These are phyloP conservation scores for Neurospora sp. DNA, from an alignment of 495 filamentous ascomycete genomes.

Conservation along the genomic window DNA sequence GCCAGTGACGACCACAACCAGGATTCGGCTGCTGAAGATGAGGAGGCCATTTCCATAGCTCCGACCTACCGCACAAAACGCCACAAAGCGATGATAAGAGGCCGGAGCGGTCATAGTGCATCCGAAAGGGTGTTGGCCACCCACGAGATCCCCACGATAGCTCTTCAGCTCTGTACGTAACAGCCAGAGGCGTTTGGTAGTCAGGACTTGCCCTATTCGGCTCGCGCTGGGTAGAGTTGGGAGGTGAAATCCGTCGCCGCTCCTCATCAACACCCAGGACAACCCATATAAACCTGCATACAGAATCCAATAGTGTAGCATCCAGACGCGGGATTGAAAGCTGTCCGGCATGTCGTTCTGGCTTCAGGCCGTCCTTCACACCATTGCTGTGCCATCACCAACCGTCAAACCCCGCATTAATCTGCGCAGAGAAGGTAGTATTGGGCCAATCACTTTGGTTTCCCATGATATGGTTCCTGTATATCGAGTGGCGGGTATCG, in stretches of 20 bases:
- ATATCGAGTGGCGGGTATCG: neutral
- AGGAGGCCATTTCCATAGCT: neutral
- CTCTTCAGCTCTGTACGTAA: constrained; percentile 2
- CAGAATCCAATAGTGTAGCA: neutral
- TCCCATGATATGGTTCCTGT: neutral
- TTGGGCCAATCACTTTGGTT: neutral
- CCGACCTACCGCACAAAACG: neutral
- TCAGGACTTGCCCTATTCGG: neutral
- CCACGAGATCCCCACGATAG: neutral
- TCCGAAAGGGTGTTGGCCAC: neutral
- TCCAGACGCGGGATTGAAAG: neutral
- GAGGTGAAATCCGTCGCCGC: neutral
- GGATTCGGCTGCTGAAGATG: neutral
- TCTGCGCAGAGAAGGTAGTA: neutral
- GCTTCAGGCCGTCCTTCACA: neutral
- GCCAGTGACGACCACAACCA: neutral
- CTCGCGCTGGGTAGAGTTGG: neutral
- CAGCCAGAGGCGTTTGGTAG: neutral
- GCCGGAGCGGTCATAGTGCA: neutral
- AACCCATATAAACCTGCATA: neutral
- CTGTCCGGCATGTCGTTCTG: neutral
- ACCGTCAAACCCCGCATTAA: constrained; percentile 1
- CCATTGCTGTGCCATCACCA: neutral
- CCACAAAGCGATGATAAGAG: neutral
- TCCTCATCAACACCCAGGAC: neutral